Base-by-base conservation (phyloP, 768 basidiomycete genomes). In the Agaricus sinodeliciosus region DNA sequence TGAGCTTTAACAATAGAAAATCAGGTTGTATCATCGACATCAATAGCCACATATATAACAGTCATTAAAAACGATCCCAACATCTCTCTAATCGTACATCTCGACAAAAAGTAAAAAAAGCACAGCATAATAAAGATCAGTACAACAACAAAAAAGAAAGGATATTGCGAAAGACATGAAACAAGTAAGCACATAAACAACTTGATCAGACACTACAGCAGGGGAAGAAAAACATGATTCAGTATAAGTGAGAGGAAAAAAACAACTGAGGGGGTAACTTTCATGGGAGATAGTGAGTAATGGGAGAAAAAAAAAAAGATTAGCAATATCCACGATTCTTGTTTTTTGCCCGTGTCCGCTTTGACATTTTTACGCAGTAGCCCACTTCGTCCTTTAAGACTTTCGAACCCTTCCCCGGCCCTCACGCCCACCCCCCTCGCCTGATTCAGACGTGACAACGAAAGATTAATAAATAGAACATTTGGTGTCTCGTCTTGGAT, bases 121-220 rank as follows among this genome's bases (percentile, higher is more conserved):
- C 12, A 37, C 34, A 22, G 22, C 22, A 22, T 11, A 45, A 28
- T 43, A 41, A 18, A n/a, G 15, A 41, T 13, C 34, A 51, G 18
- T 37, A 57, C 36, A 57, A 22, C 22, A 22, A 22, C 22, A 22
- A 22, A 22, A 22, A 22, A 22, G 22, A 22, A 22, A 22, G 3
- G 22, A 22, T 22, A 2, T 22, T 22, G 22, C 22, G 22, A 22
- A 22, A 22, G 22, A 48, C 44, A 16, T 27, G 44, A 34, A 47
- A 28, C 26, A 27, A 19, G 12, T 39, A 31, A 48, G 25, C 53
- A 54, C 19, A 45, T 43, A 56, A 42, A 43, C 34, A 41, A 3
- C 31, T 31, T 31, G 11, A 48, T n/a, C 31, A 15, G 9, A 36
- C n/a, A n/a, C 16, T 51, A 31, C 19, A 43, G 18, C 4, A 25